Base-by-base conservation (phyloP, 306 rosid species). In the Begonia masoniana region DNA sequence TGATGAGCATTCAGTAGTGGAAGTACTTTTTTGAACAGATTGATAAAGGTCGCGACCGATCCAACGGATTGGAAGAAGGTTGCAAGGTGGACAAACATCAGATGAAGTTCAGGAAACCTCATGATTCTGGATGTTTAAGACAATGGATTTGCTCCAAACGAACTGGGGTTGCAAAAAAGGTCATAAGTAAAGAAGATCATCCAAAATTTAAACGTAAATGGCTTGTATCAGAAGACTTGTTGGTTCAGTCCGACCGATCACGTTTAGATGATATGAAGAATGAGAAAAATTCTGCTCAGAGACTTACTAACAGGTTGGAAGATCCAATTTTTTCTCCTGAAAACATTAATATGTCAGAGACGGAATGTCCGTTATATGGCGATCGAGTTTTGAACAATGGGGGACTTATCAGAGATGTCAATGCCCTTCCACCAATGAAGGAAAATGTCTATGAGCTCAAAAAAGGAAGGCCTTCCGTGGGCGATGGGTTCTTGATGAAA, bases 131-230 rank as follows among this genome's bases (percentile, higher is more conserved):
- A 57, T 55, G 56, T 54, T 56, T 79, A 46, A 58, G 69, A 55
- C 67, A 48, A 5, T 79, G 85, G 85, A 81, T 53, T 2, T 66
- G 76, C 69, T 79, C 78, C 49, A 79, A 79, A 63, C 52, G 85
- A 68, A 75, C 74, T 15, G 68, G 69, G 12, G 59, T 68, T 48
- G 73, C 62, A 16, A 71, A 76, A 62, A 75, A 75, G 68, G 52
- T 76, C 55, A 61, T 15, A 41, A 61, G 52, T 46, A 75, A 63
- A 51, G 68, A 43, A 21, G 51, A 60, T 17, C 59, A 51, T 42
- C 70, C 63, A 45, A 65, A 41, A 14, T 47, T 65, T 15, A 48
- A 60, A 53, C 35, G 50, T 49, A 72, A 66, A 50, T 66, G 70
- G 76, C 62, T 51, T 1, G 61, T 50, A 24, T 35, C 77, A 56